Evolutionary conservation across 139 green algal species (phyloP), one percentile per base, ranked within the genome.

Genomic region (Asterochloris sp.): DNA sequence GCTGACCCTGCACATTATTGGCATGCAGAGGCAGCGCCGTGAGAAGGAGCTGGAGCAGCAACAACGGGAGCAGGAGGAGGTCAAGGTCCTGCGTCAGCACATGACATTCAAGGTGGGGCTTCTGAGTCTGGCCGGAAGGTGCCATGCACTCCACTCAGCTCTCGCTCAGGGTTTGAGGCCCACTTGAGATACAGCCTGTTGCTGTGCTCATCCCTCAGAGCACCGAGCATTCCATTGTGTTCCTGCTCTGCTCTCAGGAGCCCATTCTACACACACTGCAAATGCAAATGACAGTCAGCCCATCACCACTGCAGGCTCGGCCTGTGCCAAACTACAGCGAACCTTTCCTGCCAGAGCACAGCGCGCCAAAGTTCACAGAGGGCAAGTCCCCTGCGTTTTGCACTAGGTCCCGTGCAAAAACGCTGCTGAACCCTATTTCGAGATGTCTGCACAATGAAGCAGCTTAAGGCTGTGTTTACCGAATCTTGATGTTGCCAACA

Each of bases 401-500:
- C 38, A 54, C 38, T 6, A 54, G 38, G 38, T 54, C 38, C 38
- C 38, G 38, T 54, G 6, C 38, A 54, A 54, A n/a, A 6, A 54
- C 38, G 38, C 38, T 54, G 38, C 38, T 54, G 38, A 54, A 54
- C 6, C 38, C 6, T 6, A 6, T 54, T 6, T 54, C 38, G 6
- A 6, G 4, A 54, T 54, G 38, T 54, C 38, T 54, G 38, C 38
- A 54, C 38, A 54, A 10, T 54, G 38, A 54, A 54, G 38, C 38
- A 54, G 38, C 38, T 54, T 2, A 54, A 54, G 38, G 38, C 38
- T 54, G 38, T 54, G 4, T 2, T 80, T 62, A 80, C 24, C 76
- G 76, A 17, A 69, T 80, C 68, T n/a, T 80, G 76, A 80, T 62
- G 38, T 62, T 60, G 54, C 76, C 76, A 74, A 81, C 77, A 13